Conservation (phyloP, 768 basidiomycete genomes). For the Butyriboletus loyo region DNA sequence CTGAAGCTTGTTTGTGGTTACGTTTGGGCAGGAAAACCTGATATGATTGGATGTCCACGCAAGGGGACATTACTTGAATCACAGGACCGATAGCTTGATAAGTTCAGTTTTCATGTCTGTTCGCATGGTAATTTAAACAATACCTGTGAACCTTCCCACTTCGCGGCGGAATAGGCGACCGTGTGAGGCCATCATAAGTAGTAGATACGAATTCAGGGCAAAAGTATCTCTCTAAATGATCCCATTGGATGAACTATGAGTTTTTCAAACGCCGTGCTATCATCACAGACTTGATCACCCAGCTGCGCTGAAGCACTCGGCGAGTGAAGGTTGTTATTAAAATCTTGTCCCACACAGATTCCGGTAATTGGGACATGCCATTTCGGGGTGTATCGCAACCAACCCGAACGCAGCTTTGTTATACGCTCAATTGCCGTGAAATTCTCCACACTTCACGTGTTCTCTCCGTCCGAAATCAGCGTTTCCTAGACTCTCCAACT, state of each 20-base stretch:
- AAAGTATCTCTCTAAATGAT: neutral
- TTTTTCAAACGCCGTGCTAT: no score
- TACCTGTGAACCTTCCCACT: slow-evolving; percentile 1
- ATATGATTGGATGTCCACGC: neutral
- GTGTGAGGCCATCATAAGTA: neutral
- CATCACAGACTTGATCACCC: no score
- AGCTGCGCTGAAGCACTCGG: neutral
- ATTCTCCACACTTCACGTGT: neutral
- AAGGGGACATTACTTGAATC: neutral
- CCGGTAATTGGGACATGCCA: neutral
- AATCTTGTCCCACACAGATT: neutral
- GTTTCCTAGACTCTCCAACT: neutral
- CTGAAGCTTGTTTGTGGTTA: neutral
- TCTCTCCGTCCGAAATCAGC: neutral
- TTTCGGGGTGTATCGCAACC: neutral
- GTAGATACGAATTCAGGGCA: neutral
- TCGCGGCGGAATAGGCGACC: neutral
- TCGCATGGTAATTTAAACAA: neutral
- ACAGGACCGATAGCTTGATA: neutral
- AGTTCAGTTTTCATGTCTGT: neutral
- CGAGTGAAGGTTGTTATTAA: neutral
- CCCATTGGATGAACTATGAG: neutral
- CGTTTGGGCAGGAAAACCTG: neutral
- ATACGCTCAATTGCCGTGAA: neutral
- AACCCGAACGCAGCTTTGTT: neutral